A percentile compares a stretch with the other conserved stretches of the same genome.
These are phyloP conservation scores for Hippophae gyantsensis DNA, from an alignment of 306 rosid genomes.

Conservation along the genomic window DNA sequence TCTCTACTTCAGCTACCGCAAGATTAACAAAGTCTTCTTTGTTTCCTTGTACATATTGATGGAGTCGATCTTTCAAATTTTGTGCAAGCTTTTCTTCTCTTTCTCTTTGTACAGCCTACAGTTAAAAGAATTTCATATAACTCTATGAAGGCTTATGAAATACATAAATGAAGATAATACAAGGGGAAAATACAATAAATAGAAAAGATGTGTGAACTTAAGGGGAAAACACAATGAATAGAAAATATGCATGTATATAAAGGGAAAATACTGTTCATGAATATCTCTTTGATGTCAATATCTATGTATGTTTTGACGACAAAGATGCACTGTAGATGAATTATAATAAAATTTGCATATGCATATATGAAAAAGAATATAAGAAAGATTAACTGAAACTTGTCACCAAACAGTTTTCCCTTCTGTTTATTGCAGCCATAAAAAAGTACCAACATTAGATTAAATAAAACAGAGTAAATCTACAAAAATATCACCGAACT, in stretches of 20 bases:
- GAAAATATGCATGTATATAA: background rate
- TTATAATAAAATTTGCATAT: too few relatives aligned
- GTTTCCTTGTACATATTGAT: constrained; percentile 78
- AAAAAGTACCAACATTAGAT: too few relatives aligned
- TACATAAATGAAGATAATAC: background rate
- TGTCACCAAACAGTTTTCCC: too few relatives aligned
- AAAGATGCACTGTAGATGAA: too few relatives aligned
- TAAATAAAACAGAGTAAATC: too few relatives aligned
- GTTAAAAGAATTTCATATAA: constrained; percentile 25
- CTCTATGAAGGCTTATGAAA: background rate
- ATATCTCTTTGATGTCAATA: too few relatives aligned
- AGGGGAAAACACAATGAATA: background rate
- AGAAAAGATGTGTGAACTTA: background rate
- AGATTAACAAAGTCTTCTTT: constrained; percentile 51
- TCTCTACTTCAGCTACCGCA: constrained; percentile 77
- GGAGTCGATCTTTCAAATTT: constrained; percentile 59
- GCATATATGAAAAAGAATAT: too few relatives aligned
- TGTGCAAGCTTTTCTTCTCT: constrained; percentile 90
- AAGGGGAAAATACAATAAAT: background rate
- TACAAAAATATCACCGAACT: too few relatives aligned
- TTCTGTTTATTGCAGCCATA: too few relatives aligned
- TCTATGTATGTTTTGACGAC: too few relatives aligned
- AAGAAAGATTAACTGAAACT: too few relatives aligned
- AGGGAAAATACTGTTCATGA: too few relatives aligned
- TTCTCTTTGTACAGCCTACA: constrained; percentile 81